These are phyloP conservation scores for Leccinellum albellum DNA, from an alignment of 768 basidiomycete genomes.

Conservation along the genomic window DNA sequence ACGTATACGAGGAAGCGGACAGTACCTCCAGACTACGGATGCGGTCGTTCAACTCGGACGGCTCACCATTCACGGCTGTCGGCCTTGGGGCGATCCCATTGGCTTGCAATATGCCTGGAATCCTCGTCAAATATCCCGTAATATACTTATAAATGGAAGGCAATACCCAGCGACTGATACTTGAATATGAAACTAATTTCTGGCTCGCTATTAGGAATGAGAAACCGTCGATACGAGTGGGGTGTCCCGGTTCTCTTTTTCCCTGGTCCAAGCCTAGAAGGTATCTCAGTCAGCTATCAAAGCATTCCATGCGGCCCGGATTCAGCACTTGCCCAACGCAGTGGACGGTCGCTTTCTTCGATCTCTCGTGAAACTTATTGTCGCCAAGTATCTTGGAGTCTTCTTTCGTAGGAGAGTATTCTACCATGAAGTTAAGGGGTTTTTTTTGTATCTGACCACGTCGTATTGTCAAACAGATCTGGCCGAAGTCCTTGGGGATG, in stretches of 20 bases:
- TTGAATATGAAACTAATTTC: conserved; percentile 17
- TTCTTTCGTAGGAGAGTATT: rapidly evolving
- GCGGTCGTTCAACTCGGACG: not conserved
- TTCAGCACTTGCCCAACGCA: conserved; percentile 12
- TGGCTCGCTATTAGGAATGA: conserved; percentile 6
- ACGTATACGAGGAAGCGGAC: not conserved
- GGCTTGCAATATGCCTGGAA: conserved; percentile 17
- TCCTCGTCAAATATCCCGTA: not conserved
- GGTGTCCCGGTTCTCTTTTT: not conserved
- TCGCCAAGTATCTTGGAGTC: not conserved
- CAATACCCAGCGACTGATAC: conserved; percentile 14
- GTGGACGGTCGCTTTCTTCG: conserved; percentile 22
- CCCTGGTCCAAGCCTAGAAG: conserved; percentile 12
- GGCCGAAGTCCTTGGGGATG: conserved; percentile 10
- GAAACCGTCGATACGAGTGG: rapidly evolving
- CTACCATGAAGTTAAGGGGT: not conserved
- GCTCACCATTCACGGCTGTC: not conserved
- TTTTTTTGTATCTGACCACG: not conserved
- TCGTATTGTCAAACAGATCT: conserved; percentile 5
- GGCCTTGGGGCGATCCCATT: conserved; percentile 15
- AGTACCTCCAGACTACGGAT: conserved; percentile 10
- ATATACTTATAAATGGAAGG: not conserved
- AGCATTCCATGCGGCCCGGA: not conserved
- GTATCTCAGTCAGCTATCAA: not conserved
- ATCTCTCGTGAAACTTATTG: conserved; percentile 15